Evolutionary conservation across 2,329 filamentous ascomycete genomes (phyloP), one percentile per base, ranked within the genome.

Genomic region (Raffaelea deltoideospora): DNA sequence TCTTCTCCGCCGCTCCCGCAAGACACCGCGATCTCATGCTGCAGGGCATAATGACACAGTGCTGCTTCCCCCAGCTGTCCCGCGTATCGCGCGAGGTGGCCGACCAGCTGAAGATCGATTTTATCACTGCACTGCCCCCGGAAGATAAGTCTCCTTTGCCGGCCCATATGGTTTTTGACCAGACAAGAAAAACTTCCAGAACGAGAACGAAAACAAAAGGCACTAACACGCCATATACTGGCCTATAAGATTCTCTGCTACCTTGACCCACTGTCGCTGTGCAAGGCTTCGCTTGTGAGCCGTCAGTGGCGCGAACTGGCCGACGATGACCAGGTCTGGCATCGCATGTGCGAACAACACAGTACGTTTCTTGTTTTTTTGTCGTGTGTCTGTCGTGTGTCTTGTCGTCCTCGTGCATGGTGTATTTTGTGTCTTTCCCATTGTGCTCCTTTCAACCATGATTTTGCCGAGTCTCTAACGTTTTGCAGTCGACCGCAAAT

Each of bases 321-420:
- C n/a, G 90, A 96, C 49, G 88, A 95, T 52, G 88, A 98, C 55
- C 81, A 93, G 9, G 88, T 98, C 4, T 98, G 90, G 90, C 83
- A 95, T 53, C 81, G 79, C 45, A 95, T 96, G 87, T 98, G 90
- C 53, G 86, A 94, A 56, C 88, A 96, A 53, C 87, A 94, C 55
- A 47, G 45, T 47, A 41, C 13, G 27, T 27, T 31, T 23, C 10
- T 22, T 22, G 6, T n/a, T 14, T 19, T 18, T 8, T 31, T 5
- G 11, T 28, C 15, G 17, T 18, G 14, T 17, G 6, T 18, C 5
- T 21, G 8, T 31, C 4, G 10, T 31, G 15, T 18, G n/a, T 6
- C 19, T 18, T 6, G 10, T 28, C 14, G 10, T 28, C 15, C 5
- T n/a, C 5, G 10, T 28, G 27, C 27, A 13, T 28, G 5, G 5